Conservation (phyloP, 257 asterid genomes). For the Solanum bulbocastanum region DNA sequence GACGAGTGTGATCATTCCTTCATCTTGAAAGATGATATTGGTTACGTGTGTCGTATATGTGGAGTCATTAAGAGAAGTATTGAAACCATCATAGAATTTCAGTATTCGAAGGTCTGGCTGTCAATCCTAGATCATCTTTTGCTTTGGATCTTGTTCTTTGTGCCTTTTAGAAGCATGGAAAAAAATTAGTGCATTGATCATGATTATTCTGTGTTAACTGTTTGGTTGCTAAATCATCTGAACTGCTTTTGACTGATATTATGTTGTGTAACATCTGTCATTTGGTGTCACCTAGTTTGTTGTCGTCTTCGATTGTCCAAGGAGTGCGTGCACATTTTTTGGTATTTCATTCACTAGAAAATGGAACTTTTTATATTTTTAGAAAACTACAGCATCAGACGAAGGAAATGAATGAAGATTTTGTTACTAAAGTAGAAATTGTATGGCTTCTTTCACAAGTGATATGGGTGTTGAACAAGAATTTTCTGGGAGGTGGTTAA, state of each 20-base stretch:
- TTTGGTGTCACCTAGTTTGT: not conserved
- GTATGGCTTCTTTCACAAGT: not conserved
- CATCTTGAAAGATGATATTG: constrained; percentile 84
- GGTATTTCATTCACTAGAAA: not conserved
- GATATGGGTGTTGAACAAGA: not conserved
- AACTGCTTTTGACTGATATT: not conserved
- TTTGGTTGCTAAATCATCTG: not conserved
- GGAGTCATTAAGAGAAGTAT: constrained; percentile 84
- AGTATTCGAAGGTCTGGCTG: constrained; percentile 66
- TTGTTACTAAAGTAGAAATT: not conserved
- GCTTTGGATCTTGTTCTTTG: not conserved
- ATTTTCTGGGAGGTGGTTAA: not conserved
- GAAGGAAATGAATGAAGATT: not conserved
- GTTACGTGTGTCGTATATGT: constrained; percentile 90
- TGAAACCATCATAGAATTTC: constrained; percentile 78
- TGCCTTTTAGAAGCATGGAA: constrained; percentile 6
- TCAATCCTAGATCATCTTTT: constrained; percentile 2
- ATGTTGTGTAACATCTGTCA: not conserved
- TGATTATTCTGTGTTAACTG: not conserved
- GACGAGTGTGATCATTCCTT: constrained; percentile 85
- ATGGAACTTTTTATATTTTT: not conserved
- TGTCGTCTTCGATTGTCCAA: not conserved
- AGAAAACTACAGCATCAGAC: not conserved
- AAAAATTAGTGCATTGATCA: not conserved
- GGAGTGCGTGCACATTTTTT: not conserved